These are phyloP conservation scores for Aspergillus fumigatus DNA, from an alignment of 2,329 filamentous ascomycete species.

Conservation along the genomic window DNA sequence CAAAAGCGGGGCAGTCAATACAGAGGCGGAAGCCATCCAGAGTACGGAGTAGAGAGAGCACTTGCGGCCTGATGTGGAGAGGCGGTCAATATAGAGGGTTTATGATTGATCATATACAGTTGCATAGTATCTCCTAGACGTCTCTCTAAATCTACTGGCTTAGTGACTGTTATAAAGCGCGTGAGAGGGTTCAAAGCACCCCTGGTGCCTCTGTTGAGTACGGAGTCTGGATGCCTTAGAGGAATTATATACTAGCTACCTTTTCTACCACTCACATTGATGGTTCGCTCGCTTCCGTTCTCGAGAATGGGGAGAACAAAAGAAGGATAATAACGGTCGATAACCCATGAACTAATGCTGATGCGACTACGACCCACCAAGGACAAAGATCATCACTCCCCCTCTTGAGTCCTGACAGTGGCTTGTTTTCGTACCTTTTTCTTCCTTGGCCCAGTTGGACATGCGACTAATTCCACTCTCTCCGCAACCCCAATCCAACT, in stretches of 20 bases:
- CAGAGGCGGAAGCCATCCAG: neutral
- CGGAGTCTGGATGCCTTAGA: neutral
- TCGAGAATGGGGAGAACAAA: neutral
- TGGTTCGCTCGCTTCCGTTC: neutral
- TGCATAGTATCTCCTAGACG: neutral
- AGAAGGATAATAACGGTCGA: neutral
- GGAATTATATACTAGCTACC: neutral
- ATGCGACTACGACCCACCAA: neutral
- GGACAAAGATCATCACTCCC: neutral
- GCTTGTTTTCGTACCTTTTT: neutral
- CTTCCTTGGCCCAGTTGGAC: neutral
- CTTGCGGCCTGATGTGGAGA: neutral
- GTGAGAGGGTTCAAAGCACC: no score
- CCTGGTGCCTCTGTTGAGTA: no score
- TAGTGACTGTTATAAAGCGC: no score
- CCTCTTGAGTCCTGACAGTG: neutral
- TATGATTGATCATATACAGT: neutral
- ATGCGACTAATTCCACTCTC: neutral
- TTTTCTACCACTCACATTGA: no score
- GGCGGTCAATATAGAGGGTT: neutral
- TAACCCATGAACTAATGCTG: neutral
- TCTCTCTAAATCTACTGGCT: no score
- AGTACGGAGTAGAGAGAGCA: neutral
- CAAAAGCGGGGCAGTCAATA: neutral
- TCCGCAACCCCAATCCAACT: neutral